phyloP scores from a whole-genome alignment of 148 eudicot species.

The Spergularia marina region DNA sequence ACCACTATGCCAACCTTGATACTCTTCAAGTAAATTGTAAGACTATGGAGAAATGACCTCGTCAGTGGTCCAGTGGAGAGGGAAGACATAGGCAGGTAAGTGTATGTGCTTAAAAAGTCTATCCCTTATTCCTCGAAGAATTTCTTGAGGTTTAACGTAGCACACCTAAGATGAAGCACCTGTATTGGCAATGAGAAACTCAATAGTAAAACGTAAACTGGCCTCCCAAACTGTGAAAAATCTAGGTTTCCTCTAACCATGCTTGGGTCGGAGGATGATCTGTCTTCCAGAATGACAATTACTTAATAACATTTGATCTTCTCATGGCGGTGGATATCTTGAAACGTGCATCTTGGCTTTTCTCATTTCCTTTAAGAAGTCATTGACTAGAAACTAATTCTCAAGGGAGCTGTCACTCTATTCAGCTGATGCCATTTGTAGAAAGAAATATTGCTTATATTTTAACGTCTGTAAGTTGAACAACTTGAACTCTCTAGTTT shows the following conservation, averaged over 20 bases:
- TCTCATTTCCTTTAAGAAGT: neutral
- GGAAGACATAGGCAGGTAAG: neutral
- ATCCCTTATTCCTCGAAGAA: neutral
- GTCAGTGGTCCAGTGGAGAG: neutral
- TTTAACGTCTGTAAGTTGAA: neutral
- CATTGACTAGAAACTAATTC: neutral
- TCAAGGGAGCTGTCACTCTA: no score
- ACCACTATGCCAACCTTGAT: no score
- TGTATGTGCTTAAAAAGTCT: conserved; percentile 2
- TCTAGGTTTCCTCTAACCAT: neutral
- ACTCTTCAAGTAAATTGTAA: no score
- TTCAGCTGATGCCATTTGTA: neutral
- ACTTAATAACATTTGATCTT: neutral
- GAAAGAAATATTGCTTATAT: neutral
- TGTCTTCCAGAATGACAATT: neutral
- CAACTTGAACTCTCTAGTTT: neutral
- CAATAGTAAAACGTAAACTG: neutral
- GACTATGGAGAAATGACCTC: conserved; percentile 6
- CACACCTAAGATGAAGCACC: neutral
- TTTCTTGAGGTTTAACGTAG: neutral
- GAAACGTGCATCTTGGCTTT: neutral
- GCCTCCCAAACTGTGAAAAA: neutral
- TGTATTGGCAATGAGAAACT: neutral
- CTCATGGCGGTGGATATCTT: neutral
- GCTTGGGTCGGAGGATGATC: neutral